A percentile compares a stretch with the other conserved stretches of the same genome.
These are phyloP conservation scores for Backusella sp. DNA, from an alignment of 192 early-diverging fungal species.

Conservation along the genomic window DNA sequence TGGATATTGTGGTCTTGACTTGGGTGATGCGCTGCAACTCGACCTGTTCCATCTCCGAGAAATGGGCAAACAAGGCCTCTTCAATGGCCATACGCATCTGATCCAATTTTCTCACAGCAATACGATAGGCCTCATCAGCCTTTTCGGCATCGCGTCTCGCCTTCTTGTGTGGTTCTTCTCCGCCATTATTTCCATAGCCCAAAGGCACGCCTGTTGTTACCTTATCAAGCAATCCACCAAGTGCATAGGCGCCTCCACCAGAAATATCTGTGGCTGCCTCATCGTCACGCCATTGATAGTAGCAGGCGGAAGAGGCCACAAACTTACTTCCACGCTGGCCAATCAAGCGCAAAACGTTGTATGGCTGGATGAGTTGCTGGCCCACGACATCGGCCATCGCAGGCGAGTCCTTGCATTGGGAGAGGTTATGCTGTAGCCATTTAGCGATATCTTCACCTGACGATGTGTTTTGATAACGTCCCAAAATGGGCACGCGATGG, in stretches of 20 bases:
- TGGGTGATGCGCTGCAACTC: conserved; percentile 45
- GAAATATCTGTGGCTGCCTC: conserved; percentile 31
- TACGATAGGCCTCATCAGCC: conserved; percentile 64
- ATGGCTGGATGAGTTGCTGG: conserved; percentile 63
- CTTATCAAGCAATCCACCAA: conserved; percentile 26
- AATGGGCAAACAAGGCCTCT: conserved; percentile 61
- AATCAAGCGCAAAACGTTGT: conserved; percentile 61
- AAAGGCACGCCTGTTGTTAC: background rate
- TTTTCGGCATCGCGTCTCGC: conserved; percentile 60
- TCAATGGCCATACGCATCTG: conserved; percentile 66
- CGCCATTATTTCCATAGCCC: background rate
- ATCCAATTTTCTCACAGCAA: conserved; percentile 63
- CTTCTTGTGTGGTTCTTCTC: conserved; percentile 46
- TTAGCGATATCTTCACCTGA: conserved; percentile 65
- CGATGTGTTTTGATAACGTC: conserved; percentile 59
- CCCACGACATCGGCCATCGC: conserved; percentile 65
- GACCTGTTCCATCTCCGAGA: conserved; percentile 47
- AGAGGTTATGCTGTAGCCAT: conserved; percentile 71
- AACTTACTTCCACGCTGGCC: conserved; percentile 70
- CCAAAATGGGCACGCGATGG: conserved; percentile 68
- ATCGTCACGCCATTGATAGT: conserved; percentile 73
- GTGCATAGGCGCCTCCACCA: background rate
- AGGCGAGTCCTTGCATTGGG: conserved; percentile 54
- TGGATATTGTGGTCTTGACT: conserved; percentile 37
- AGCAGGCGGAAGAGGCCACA: conserved; percentile 53